Evolutionary conservation across 2,329 filamentous ascomycete genomes (phyloP).

Genomic region (Pezicula neosporulosa): DNA sequence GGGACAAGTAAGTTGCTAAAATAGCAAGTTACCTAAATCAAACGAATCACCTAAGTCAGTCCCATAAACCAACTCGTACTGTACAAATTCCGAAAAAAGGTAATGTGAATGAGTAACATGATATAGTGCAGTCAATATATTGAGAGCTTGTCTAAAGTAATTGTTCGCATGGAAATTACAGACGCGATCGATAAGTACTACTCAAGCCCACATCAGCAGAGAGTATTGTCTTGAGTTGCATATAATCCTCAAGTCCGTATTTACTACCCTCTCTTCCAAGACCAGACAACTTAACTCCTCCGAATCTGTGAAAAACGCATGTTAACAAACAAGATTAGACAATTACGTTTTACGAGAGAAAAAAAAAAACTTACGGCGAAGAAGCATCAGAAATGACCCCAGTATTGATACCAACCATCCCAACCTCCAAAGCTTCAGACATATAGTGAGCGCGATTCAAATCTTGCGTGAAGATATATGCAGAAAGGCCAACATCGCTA

Average conservation of each 20-base stretch:
- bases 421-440: slow-evolving; percentile 46
- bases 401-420: slow-evolving; percentile 25
- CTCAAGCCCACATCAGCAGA: background rate
- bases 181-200: background rate
- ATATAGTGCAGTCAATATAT: too few relatives aligned
- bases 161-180: background rate
- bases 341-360: too few relatives aligned
- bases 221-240: slow-evolving; percentile 64
- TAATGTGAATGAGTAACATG: too few relatives aligned
- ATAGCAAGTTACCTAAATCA: too few relatives aligned
- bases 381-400: slow-evolving; percentile 52
- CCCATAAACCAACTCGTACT: too few relatives aligned
- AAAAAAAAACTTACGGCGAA: slow-evolving; percentile 33
- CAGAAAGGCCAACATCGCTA: slow-evolving; percentile 52
- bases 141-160: too few relatives aligned
- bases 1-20: too few relatives aligned
- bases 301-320: slow-evolving; percentile 48
- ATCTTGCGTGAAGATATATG: slow-evolving; percentile 47
- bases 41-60: too few relatives aligned
- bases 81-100: too few relatives aligned
- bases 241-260: slow-evolving; percentile 75
- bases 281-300: slow-evolving; percentile 78
- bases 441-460: slow-evolving; percentile 32
- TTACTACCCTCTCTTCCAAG: slow-evolving; percentile 77
- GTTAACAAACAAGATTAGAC: too few relatives aligned